A percentile compares a stretch with the other conserved stretches of the same genome.
Conservation (phyloP, 2,329 filamentous ascomycete species). For the Paramyrothecium roridum region DNA sequence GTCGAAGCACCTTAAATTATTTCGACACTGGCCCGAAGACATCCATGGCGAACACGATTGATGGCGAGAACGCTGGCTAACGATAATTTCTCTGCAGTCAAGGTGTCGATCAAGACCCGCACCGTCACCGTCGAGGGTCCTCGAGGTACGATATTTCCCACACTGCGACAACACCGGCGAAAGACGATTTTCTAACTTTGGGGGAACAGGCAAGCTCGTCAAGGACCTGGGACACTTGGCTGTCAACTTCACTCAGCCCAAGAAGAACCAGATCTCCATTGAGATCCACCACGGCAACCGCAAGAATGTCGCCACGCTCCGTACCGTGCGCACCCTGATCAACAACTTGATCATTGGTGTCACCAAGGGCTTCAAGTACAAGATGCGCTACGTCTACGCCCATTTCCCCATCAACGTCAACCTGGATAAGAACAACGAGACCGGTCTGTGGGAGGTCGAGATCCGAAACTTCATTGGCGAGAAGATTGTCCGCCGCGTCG, state of each 20-base stretch:
- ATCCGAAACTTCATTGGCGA: constrained; percentile 99
- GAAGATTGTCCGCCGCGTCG: constrained; percentile 95
- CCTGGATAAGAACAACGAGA: constrained; percentile 93
- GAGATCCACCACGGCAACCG: constrained; percentile 98
- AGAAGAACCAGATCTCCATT: constrained; percentile 86
- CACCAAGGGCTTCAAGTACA: constrained; percentile 99
- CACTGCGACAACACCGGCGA: not conserved
- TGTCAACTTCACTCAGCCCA: constrained; percentile 89
- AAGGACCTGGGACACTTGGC: constrained; percentile 97
- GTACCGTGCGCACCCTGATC: constrained; percentile 96
- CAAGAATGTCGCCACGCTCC: constrained; percentile 97
- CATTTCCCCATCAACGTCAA: constrained; percentile 99
- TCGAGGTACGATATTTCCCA: constrained; percentile 60
- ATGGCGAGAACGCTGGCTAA: constrained; percentile 20
- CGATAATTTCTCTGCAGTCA: constrained; percentile 62
- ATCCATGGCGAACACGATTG: constrained; percentile 8
- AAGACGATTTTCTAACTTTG: constrained; percentile 8
- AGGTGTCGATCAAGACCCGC: constrained; percentile 95
- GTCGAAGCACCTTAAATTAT: not conserved
- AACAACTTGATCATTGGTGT: constrained; percentile 98
- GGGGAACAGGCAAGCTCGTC: constrained; percentile 74
- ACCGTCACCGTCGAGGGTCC: constrained; percentile 96
- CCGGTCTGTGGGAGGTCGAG: constrained; percentile 85
- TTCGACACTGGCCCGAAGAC: not conserved
- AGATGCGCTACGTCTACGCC: constrained; percentile 99